Percentiles rank a stretch among this genome's conserved stretches.
Evolutionary conservation across 2,329 filamentous ascomycete species (phyloP).

Genomic region (Teratosphaeriaceae sp.): DNA sequence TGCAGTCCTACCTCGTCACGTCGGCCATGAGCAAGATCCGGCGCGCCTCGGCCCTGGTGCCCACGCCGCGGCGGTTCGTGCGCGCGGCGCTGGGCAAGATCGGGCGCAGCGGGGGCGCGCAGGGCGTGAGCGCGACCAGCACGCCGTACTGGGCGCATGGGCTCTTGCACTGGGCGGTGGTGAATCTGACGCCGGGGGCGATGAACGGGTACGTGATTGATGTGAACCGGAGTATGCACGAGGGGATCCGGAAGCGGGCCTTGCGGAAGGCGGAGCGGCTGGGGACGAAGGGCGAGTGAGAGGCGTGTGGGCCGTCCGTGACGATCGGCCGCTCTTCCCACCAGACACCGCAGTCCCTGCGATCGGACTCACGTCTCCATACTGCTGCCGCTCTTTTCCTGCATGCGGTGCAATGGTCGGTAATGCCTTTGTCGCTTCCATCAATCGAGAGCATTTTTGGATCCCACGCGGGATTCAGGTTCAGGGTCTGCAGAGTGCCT

Average conservation of each 20-base stretch:
- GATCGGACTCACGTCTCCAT: no score
- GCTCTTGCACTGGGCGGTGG: constrained; percentile 76
- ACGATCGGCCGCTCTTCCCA: no score
- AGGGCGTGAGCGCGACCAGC: constrained; percentile 73
- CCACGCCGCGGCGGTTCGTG: constrained; percentile 77
- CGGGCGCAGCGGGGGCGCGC: constrained; percentile 68
- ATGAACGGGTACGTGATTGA: constrained; percentile 52
- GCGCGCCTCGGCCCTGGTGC: constrained; percentile 68
- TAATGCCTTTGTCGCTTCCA: no score
- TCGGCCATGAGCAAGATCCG: constrained; percentile 97
- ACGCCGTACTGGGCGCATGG: constrained; percentile 93
- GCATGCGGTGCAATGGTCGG: no score
- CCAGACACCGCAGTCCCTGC: no score
- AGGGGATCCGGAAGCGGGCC: constrained; percentile 73
- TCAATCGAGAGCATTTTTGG: no score
- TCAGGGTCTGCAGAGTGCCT: no score
- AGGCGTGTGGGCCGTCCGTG: no score
- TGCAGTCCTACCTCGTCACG: constrained; percentile 87
- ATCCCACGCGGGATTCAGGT: no score
- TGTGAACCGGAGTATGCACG: constrained; percentile 66
- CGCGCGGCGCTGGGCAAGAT: constrained; percentile 71
- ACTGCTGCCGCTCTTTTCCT: no score
- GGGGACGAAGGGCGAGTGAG: constrained; percentile 54
- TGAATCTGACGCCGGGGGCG: constrained; percentile 49
- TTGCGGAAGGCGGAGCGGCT: constrained; percentile 79